phyloP scores from a whole-genome alignment of 2,329 filamentous ascomycete species.

The Aspergillus hortae region DNA sequence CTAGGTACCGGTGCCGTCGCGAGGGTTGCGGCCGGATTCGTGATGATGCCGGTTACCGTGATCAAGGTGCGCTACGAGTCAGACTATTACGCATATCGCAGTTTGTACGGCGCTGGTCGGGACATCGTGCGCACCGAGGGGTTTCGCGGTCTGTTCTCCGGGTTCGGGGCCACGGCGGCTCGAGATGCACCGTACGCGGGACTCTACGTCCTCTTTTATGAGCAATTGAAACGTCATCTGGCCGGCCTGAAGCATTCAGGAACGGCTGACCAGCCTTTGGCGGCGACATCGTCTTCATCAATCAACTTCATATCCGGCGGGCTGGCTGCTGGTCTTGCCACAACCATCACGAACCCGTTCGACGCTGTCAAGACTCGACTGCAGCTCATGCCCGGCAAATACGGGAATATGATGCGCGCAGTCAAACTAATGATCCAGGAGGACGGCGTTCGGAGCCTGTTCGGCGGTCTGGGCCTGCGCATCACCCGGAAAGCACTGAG shows the following conservation, averaged over 20 bases:
- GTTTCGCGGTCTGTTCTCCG: slow-evolving; percentile 80
- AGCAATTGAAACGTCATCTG: slow-evolving; percentile 48
- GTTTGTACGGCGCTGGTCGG: slow-evolving; percentile 65
- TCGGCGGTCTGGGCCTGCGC: slow-evolving; percentile 79
- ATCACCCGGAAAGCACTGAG: slow-evolving; percentile 91
- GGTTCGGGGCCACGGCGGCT: slow-evolving; percentile 89
- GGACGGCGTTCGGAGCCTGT: slow-evolving; percentile 75
- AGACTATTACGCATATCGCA: slow-evolving; percentile 77
- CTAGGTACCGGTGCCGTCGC: slow-evolving; percentile 79
- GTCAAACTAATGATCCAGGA: slow-evolving; percentile 73
- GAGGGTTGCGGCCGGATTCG: slow-evolving; percentile 78
- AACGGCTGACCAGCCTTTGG: slow-evolving; percentile 17
- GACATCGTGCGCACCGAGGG: slow-evolving; percentile 75
- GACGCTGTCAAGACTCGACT: slow-evolving; percentile 94
- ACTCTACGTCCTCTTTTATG: slow-evolving; percentile 91
- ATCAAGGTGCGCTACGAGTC: slow-evolving; percentile 97
- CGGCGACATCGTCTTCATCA: slow-evolving; percentile 36
- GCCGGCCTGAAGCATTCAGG: slow-evolving; percentile 20
- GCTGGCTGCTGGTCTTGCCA: slow-evolving; percentile 76
- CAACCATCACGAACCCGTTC: slow-evolving; percentile 90
- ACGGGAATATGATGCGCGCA: slow-evolving; percentile 78
- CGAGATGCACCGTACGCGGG: slow-evolving; percentile 96
- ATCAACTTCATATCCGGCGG: slow-evolving; percentile 86
- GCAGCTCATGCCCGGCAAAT: slow-evolving; percentile 79
- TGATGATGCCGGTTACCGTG: slow-evolving; percentile 93